Base-by-base conservation (phyloP, 768 basidiomycete species). In the Hortiboletus campestris region DNA sequence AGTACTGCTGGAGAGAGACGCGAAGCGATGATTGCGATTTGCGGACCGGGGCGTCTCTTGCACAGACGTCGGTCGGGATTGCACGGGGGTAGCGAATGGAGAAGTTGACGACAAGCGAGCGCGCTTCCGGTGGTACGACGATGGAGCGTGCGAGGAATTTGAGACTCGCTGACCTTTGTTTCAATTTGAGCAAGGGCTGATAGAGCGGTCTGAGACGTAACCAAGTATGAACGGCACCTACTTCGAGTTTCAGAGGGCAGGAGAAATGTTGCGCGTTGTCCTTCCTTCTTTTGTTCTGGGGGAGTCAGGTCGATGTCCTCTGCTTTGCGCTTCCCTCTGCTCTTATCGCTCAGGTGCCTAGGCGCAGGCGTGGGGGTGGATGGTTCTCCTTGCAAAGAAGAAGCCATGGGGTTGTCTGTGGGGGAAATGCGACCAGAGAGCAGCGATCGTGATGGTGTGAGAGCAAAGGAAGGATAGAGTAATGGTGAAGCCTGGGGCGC, bases 91-190 rank as follows among this genome's bases (percentile, higher is more conserved):
- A 31, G 68, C 59, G 19, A 70, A 62, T 4, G 75, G 74, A 14
- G 77, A 70, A 0, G 71, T 60, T 1, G 67, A 68, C 4, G 84
- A 82, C 36, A 89, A 67, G 29, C 84, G 80, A 11, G 84, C 84
- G 55, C 89, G 83, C 67, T 91, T 91, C 58, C 83, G 82, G 58
- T 83, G 80, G 63, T 81, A 90, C 6, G 88, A 87, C 2, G 89
- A 88, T 1, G 89, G 89, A 0, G 87, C 84, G 56, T 80, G 80
- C 16, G 80, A 79, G 8, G 81, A 75, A 19, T 67, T 76, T 36
- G 84, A 84, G 32, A 78, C 71, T 34, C 83, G 81, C 58, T 83
- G 81, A 45, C 78, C 83, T 83, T 67, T 49, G 53, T 59, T 61
- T 59, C 58, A 57, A 41, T 61, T 66, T 66, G 43, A 65, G 58